Conservation (phyloP, 1,284 basidiomycete genomes). For the Vanrija pseudolonga region DNA sequence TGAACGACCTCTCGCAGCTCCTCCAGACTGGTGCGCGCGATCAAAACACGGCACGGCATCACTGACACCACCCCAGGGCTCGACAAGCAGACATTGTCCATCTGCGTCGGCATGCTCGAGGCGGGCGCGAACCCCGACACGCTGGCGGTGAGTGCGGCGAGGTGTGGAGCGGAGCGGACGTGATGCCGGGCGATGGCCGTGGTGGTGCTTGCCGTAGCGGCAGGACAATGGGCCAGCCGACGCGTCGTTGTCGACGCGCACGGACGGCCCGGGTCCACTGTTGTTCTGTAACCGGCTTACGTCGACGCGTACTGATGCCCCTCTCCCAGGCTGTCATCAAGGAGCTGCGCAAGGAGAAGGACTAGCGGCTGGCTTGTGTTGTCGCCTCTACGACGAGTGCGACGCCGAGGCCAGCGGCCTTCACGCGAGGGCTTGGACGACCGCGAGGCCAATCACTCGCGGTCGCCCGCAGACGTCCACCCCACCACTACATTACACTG, state of each 20-base stretch:
- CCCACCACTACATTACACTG: not conserved
- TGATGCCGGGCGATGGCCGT: no score
- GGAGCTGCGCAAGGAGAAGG: constrained; percentile 25
- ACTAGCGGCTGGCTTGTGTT: not conserved
- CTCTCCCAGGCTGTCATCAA: constrained; percentile 26
- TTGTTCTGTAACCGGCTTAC: no score
- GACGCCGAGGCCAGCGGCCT: not conserved
- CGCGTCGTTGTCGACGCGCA: no score
- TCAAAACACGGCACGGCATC: no score
- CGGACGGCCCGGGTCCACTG: no score
- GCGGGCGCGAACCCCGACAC: constrained; percentile 46
- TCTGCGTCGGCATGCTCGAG: constrained; percentile 48
- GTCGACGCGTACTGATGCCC: not conserved
- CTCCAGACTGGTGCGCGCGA: constrained; percentile 37
- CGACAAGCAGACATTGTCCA: constrained; percentile 44
- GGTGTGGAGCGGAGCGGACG: no score
- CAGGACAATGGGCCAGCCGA: not conserved
- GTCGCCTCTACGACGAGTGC: no score
- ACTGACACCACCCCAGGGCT: constrained; percentile 26
- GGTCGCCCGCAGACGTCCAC: no score
- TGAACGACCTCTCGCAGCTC: constrained; percentile 45
- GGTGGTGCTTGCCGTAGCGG: no score
- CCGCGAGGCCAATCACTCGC: no score
- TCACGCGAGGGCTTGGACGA: no score
- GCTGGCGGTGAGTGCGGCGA: constrained; percentile 35